Evolutionary conservation across 331 rosid species (phyloP).

Genomic region (Arachis monticola): DNA sequence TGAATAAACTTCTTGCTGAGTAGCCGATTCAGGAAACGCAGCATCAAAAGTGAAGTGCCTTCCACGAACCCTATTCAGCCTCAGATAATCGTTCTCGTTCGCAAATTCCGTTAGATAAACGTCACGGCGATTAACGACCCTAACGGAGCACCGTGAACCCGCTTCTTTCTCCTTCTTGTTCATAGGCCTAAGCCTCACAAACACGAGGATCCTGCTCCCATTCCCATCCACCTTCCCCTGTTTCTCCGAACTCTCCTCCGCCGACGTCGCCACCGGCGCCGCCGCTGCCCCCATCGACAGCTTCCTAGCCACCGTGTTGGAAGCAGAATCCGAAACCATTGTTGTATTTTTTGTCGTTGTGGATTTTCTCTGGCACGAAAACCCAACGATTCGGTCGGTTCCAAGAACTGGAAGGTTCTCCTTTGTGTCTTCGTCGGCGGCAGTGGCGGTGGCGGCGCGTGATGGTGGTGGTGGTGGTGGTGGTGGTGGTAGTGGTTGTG

Average conservation of each 20-base stretch:
- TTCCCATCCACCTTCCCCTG: slow-evolving; percentile 9
- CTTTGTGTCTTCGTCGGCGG: slow-evolving; percentile 41
- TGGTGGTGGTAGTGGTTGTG: slow-evolving; percentile 47
- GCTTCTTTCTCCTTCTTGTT: slow-evolving; percentile 72
- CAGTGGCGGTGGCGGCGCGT: no score
- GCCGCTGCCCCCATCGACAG: slow-evolving; percentile 55
- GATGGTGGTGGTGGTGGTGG: no score
- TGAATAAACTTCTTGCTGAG: slow-evolving; percentile 78
- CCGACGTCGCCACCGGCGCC: background rate
- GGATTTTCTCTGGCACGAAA: slow-evolving; percentile 61
- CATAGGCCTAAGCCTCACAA: slow-evolving; percentile 88
- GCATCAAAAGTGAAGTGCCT: slow-evolving; percentile 76
- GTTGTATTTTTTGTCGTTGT: background rate
- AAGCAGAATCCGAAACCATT: slow-evolving; percentile 2
- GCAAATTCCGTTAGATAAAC: slow-evolving; percentile 80
- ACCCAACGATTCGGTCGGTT: slow-evolving; percentile 62
- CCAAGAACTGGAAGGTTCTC: slow-evolving; percentile 56
- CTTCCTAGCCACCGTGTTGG: slow-evolving; percentile 62
- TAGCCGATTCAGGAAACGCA: slow-evolving; percentile 64
- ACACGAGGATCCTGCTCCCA: slow-evolving; percentile 67
- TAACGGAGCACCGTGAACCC: slow-evolving; percentile 72
- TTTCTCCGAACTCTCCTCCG: slow-evolving; percentile 43
- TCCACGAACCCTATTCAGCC: slow-evolving; percentile 82
- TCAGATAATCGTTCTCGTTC: slow-evolving; percentile 72
- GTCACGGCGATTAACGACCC: slow-evolving; percentile 67